These are phyloP conservation scores for Ogataea ganodermae DNA, from an alignment of 805 yeast genomes.

Conservation along the genomic window DNA sequence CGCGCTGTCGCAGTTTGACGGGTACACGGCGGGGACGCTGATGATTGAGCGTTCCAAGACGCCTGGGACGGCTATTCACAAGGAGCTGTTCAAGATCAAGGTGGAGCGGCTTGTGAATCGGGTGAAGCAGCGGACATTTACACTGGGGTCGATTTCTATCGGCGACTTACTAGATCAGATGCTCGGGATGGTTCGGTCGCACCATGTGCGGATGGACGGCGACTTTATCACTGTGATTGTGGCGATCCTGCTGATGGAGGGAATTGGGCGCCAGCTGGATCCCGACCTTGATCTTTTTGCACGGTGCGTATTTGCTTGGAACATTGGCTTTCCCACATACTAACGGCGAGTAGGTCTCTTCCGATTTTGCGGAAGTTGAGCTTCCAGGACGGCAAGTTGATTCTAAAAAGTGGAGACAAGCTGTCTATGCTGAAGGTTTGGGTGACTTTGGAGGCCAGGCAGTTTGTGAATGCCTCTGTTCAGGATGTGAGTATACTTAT, in stretches of 20 bases:
- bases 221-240: slow-evolving; percentile 95
- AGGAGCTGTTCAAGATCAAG: slow-evolving; percentile 82
- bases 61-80: slow-evolving; percentile 86
- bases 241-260: slow-evolving; percentile 87
- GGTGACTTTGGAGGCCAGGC: slow-evolving; percentile 87
- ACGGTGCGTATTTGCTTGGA: slow-evolving; percentile 74
- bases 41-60: slow-evolving; percentile 95
- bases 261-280: slow-evolving; percentile 92
- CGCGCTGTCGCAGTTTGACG: slow-evolving; percentile 88
- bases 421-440: slow-evolving; percentile 86
- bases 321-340: slow-evolving; percentile 39
- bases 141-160: slow-evolving; percentile 86
- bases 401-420: slow-evolving; percentile 58
- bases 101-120: slow-evolving; percentile 81
- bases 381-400: slow-evolving; percentile 62
- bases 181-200: slow-evolving; percentile 85
- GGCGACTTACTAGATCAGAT: slow-evolving; percentile 89
- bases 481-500: slow-evolving; percentile 65
- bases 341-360: slow-evolving; percentile 54
- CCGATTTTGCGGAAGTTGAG: slow-evolving; percentile 86
- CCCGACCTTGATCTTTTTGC: slow-evolving; percentile 93
- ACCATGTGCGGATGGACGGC: slow-evolving; percentile 97
- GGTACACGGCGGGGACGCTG: slow-evolving; percentile 89
- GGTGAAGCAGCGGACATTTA: slow-evolving; percentile 85
- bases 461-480: slow-evolving; percentile 78